Evolutionary conservation across 371 early-diverging fungal genomes (phyloP).

Genomic region (Rhizopus stolonifer): DNA sequence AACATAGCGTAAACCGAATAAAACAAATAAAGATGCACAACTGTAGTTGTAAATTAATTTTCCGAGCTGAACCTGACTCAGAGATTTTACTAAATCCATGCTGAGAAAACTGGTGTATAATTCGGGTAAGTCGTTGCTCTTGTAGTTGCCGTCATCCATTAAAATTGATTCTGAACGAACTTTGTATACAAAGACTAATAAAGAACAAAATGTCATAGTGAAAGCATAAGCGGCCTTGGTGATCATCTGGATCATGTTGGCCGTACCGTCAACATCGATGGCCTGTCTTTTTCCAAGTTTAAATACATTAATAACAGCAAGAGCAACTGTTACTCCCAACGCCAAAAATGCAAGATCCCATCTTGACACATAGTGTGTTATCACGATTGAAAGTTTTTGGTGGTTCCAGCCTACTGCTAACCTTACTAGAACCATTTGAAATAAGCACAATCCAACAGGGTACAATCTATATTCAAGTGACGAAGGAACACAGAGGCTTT

Average conservation of each 20-base stretch:
- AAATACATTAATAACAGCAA: constrained; percentile 1
- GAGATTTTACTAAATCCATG: constrained; percentile 25
- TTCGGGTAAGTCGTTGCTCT: constrained; percentile 5
- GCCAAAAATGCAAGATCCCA: constrained; percentile 23
- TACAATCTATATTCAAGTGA: neutral
- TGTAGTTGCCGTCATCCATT: neutral
- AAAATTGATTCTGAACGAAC: constrained; percentile 17
- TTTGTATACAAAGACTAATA: constrained; percentile 35
- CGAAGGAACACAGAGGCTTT: neutral
- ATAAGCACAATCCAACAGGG: constrained; percentile 3
- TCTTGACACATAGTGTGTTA: constrained; percentile 10
- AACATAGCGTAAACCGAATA: constrained; percentile 32
- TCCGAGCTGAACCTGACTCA: constrained; percentile 38
- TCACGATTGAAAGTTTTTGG: neutral
- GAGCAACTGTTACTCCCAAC: neutral
- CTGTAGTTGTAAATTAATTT: constrained; percentile 41
- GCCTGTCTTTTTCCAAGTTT: constrained; percentile 7
- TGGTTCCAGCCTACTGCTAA: constrained; percentile 13
- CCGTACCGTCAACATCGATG: constrained; percentile 25
- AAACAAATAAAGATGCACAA: constrained; percentile 30
- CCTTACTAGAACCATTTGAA: constrained; percentile 11
- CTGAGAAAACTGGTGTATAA: constrained; percentile 17
- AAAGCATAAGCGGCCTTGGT: constrained; percentile 15
- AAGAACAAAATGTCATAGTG: constrained; percentile 16
- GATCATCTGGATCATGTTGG: constrained; percentile 24